Evolutionary conservation across 495 filamentous ascomycete genomes (phyloP), one percentile per base, ranked within the genome.

Genomic region (Trypethelium eluteriae): DNA sequence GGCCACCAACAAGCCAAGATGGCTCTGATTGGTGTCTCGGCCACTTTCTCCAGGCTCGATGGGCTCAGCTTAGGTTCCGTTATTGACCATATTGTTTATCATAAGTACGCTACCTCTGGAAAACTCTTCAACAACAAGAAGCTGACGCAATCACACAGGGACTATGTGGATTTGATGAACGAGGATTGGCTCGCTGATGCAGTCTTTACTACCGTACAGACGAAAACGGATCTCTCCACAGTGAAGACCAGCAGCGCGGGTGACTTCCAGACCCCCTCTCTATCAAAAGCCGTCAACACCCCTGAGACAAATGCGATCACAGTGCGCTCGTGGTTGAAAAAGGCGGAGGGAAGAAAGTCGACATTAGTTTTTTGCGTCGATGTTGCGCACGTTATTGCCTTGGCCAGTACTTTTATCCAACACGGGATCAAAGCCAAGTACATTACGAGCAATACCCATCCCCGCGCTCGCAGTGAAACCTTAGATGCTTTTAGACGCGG

Each of bases 1-100:
- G 75, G 82, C 77, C 73, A 69, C 77, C 73, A 69, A 73, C 50
- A 74, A 36, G 3, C 91, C 92, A 16, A 25, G 10, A 69, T 65
- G 7, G 81, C 86, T 16, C 79, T 98, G 6, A 88, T 99, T 11
- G 94, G 94, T 3, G 92, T 99, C 7, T 96, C 92, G 32, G 94
- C 94, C 4, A 99, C 94, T 0, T 86, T 98, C 68, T 92, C 92
- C 18, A 84, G 94, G 34, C 88, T 88, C 62, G 94, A 99, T 77
- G 94, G 94, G 0, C 78, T 96, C n/a, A 84, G 83, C 59, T 79
- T 99, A 1, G 93, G 93, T 3, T 84, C 90, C 44, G 93, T 89
- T 16, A 89, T 99, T 68, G 94, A 98, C 70, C 89, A 96, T 67
- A 93, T 99, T 65, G 95, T 97, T 36, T 99, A 96, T 70, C 95